A percentile compares a stretch with the other conserved stretches of the same genome.
Conservation (phyloP, 164 flowering plant genomes). For the Amborella trichopoda region DNA sequence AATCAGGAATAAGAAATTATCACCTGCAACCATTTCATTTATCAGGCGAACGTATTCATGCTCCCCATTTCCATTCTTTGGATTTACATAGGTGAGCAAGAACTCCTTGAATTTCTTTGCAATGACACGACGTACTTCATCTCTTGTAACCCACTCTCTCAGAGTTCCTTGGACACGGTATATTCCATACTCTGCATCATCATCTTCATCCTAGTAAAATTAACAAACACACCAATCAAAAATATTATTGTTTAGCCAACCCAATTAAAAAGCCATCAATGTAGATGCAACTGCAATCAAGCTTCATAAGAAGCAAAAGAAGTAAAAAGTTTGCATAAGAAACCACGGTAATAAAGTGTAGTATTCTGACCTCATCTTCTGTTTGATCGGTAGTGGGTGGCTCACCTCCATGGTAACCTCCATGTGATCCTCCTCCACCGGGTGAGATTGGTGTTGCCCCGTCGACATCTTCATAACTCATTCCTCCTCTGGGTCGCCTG, state of each 20-base stretch:
- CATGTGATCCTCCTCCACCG: slow-evolving; percentile 44
- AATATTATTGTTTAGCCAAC: not conserved
- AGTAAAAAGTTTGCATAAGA: too few species aligned
- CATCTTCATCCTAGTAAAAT: slow-evolving; percentile 70
- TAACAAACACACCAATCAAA: not conserved
- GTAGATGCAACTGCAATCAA: too few species aligned
- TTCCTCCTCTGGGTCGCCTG: slow-evolving; percentile 39
- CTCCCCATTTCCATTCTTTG: slow-evolving; percentile 57
- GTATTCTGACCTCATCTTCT: slow-evolving; percentile 40
- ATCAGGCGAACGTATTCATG: slow-evolving; percentile 67
- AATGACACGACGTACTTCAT: slow-evolving; percentile 92
- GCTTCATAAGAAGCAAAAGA: too few species aligned
- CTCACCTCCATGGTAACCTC: slow-evolving; percentile 48
- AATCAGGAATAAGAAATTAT: slow-evolving; percentile 5
- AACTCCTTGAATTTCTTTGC: slow-evolving; percentile 84
- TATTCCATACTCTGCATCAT: slow-evolving; percentile 78
- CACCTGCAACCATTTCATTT: slow-evolving; percentile 94
- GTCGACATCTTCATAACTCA: slow-evolving; percentile 58
- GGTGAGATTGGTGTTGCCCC: slow-evolving; percentile 69
- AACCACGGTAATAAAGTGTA: not conserved
- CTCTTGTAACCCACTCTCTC: slow-evolving; percentile 98
- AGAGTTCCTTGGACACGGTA: slow-evolving; percentile 90
- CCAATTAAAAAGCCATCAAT: too few species aligned
- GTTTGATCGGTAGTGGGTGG: slow-evolving; percentile 80
- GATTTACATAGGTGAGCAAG: slow-evolving; percentile 57